Evolutionary conservation across 139 green algal species (phyloP).

Genomic region (Closterium sp.): DNA sequence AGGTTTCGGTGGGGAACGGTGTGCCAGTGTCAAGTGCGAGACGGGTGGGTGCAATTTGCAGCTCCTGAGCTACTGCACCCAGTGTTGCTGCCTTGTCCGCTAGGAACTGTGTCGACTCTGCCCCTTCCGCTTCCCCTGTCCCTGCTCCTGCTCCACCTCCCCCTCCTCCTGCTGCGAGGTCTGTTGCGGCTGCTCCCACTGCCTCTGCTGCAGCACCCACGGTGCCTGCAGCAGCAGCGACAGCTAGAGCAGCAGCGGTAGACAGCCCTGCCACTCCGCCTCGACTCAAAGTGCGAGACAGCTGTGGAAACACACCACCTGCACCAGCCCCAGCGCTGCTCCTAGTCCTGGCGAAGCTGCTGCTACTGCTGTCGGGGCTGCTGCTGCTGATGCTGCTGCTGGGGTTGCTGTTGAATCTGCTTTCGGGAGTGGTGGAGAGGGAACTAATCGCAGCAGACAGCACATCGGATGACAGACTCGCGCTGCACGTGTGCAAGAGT

Average conservation of each 20-base stretch:
- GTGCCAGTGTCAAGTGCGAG: slow-evolving; percentile 7
- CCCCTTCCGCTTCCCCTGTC: neutral
- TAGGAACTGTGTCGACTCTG: neutral
- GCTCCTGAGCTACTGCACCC: neutral
- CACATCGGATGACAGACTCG: neutral
- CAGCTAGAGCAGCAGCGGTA: neutral
- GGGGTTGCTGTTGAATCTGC: neutral
- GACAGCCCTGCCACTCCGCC: neutral
- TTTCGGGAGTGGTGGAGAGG: neutral
- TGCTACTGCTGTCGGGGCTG: neutral
- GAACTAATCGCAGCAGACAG: neutral
- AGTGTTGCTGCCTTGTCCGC: neutral
- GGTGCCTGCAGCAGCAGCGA: neutral
- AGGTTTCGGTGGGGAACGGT: neutral
- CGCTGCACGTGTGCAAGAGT: neutral
- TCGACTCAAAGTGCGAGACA: neutral
- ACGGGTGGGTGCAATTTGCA: neutral
- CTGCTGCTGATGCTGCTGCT: neutral
- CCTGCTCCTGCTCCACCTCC: too few species aligned
- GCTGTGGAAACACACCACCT: neutral
- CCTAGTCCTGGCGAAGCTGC: neutral
- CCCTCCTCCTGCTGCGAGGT: neutral
- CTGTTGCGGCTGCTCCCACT: neutral
- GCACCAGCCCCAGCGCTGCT: neutral
- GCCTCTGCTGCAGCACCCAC: neutral